These are phyloP conservation scores for Viridothelium virens DNA, from an alignment of 495 filamentous ascomycete genomes.

Conservation along the genomic window DNA sequence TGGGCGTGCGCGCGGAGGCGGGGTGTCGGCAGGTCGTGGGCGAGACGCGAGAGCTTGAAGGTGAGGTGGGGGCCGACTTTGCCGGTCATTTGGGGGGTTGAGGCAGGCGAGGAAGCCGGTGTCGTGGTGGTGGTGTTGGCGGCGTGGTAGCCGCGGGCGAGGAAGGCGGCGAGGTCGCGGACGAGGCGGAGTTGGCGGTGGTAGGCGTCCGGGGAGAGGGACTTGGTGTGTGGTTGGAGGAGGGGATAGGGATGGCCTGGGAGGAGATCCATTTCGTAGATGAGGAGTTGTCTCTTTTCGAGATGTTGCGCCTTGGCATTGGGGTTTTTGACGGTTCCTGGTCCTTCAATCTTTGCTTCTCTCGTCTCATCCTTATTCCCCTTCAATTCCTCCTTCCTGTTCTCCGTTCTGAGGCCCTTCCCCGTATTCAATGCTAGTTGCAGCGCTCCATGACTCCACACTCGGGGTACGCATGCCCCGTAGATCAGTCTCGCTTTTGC, in stretches of 20 bases:
- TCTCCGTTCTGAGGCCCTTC: too few relatives aligned
- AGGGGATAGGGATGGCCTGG: slow-evolving; percentile 37
- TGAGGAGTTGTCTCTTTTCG: slow-evolving; percentile 22
- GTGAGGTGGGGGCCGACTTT: slow-evolving; percentile 26
- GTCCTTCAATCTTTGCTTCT: slow-evolving; percentile 18
- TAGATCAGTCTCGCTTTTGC: slow-evolving; percentile 37
- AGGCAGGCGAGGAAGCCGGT: not conserved
- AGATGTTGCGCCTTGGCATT: too few relatives aligned
- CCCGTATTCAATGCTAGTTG: not conserved
- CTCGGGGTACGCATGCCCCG: slow-evolving; percentile 33
- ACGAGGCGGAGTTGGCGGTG: slow-evolving; percentile 33
- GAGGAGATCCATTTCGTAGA: slow-evolving; percentile 40
- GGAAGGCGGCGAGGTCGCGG: slow-evolving; percentile 39
- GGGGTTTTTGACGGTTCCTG: not conserved
- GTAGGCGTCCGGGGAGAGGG: slow-evolving; percentile 12
- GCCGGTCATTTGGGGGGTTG: slow-evolving; percentile 13
- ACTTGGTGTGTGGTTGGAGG: slow-evolving; percentile 23
- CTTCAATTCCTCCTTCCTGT: not conserved
- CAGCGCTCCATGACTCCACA: not conserved
- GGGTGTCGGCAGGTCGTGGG: slow-evolving; percentile 35
- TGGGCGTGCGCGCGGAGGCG: slow-evolving; percentile 28
- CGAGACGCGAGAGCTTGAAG: slow-evolving; percentile 34
- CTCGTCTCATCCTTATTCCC: not conserved
- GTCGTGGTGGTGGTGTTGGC: not conserved
- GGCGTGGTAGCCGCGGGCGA: slow-evolving; percentile 34